Base-by-base conservation (phyloP, 192 early-diverging fungal species). In the Dimargaris verticillata region DNA sequence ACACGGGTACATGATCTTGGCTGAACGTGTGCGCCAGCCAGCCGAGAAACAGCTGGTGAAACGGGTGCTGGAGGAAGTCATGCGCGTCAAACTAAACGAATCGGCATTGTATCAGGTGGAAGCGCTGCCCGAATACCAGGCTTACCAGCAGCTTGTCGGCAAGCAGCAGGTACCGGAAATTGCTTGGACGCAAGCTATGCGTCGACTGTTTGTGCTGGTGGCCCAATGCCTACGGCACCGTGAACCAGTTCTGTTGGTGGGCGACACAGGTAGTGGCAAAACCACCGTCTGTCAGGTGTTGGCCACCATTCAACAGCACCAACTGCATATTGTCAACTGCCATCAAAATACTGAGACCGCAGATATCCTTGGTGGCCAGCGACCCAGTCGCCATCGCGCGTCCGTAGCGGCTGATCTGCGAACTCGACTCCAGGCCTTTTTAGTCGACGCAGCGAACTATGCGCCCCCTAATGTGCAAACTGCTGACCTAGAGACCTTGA, bases 241-340 rank as follows among this genome's bases (percentile, higher is more conserved):
- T 58, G 96, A 99, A 66, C 93, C 96, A 17, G 87, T 96, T 28
- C 69, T 99, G 41, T 75, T 99, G 6, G 90, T 99, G 6, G 96
- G 96, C 52, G 96, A 96, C 65, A 97, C 96, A 20, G 96, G 96
- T n/a, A 88, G 88, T 67, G 96, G 94, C 53, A 99, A 97, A 68
- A 99, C 96, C 11, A 97, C 93, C 22, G 91, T 97, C 3, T 94
- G 91, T 70, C 91, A 99, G 70, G 83, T 99, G 72, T 67, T 99
- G 12, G 83, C 91, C 0, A 71, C 80, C 17, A 70, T 89, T 13
- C 74, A 75, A 25, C 54, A 67, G 7, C 73, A 76, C 33, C 75
- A 79, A 20, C 71, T 99, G 44, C 82, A 84, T 60, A 86, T 93
- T 52, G 89, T 99, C 55, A 99, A 97, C 69, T 94, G 92, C 66